These are phyloP conservation scores for Mycena pura DNA, from an alignment of 768 basidiomycete species.

Conservation along the genomic window DNA sequence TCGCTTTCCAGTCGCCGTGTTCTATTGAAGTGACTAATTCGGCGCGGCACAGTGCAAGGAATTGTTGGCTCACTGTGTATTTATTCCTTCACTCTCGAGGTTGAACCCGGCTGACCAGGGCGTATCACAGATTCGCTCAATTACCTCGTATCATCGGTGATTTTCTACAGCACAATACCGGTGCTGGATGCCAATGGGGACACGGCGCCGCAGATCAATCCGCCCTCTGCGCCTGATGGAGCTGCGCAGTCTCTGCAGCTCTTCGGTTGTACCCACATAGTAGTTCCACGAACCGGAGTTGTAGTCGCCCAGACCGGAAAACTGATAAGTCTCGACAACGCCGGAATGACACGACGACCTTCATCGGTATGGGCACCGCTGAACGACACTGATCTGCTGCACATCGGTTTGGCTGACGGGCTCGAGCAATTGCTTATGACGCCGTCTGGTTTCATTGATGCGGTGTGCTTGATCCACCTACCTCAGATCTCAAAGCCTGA, in stretches of 20 bases:
- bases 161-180: neutral
- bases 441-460: neutral
- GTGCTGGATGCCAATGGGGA: neutral
- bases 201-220: neutral
- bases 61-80: neutral
- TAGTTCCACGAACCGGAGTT: neutral
- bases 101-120: too few species aligned
- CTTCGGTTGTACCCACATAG: neutral
- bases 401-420: neutral
- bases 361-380: neutral
- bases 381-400: neutral
- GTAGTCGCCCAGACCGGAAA: neutral
- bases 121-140: too few species aligned
- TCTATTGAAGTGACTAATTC: too few species aligned
- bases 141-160: too few species aligned
- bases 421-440: neutral
- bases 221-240: neutral
- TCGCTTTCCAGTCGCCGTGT: too few species aligned
- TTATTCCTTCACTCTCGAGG: neutral
- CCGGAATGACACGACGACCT: neutral
- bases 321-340: neutral
- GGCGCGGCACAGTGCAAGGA: neutral
- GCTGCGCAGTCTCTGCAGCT: neutral
- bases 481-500: neutral
- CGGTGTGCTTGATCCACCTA: neutral